Percentiles rank a stretch among this genome's conserved stretches.
Evolutionary conservation across 495 filamentous ascomycete species (phyloP).

Genomic region (Wilcoxina mikolae): DNA sequence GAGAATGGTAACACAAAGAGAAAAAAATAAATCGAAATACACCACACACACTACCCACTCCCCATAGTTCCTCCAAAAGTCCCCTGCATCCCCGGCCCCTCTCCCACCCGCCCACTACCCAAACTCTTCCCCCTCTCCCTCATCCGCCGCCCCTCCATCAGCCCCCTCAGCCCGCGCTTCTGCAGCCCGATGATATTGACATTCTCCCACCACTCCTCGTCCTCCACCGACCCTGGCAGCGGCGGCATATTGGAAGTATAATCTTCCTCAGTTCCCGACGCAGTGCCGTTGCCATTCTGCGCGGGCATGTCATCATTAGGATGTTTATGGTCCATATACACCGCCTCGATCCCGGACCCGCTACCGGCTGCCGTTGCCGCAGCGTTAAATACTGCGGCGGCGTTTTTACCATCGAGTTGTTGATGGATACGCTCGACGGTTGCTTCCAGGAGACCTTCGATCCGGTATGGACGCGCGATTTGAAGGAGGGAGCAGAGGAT

Average conservation of each 20-base stretch:
- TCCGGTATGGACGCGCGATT: slow-evolving; percentile 78
- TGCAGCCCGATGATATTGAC: slow-evolving; percentile 93
- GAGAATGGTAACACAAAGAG: background rate
- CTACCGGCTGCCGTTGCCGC: slow-evolving; percentile 96
- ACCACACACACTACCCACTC: background rate
- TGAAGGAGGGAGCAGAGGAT: slow-evolving; percentile 91
- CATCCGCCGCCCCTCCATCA: slow-evolving; percentile 90
- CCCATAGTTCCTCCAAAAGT: background rate
- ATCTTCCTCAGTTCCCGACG: slow-evolving; percentile 15
- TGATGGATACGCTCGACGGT: slow-evolving; percentile 82
- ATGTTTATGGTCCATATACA: slow-evolving; percentile 8
- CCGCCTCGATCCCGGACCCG: slow-evolving; percentile 33
- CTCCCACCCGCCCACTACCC: slow-evolving; percentile 17
- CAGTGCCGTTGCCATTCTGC: slow-evolving; percentile 4
- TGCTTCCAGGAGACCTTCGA: slow-evolving; percentile 83
- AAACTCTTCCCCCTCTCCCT: slow-evolving; percentile 46
- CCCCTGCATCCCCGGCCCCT: background rate
- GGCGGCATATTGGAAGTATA: slow-evolving; percentile 9
- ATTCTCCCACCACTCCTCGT: slow-evolving; percentile 69
- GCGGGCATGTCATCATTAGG: background rate
- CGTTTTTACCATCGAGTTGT: slow-evolving; percentile 79
- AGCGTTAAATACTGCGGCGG: slow-evolving; percentile 94
- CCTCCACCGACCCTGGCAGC: slow-evolving; percentile 25
- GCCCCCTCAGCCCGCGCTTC: slow-evolving; percentile 75
- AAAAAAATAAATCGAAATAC: background rate